These are phyloP conservation scores for Pichia manshurica DNA, from an alignment of 805 yeast genomes.

Conservation along the genomic window DNA sequence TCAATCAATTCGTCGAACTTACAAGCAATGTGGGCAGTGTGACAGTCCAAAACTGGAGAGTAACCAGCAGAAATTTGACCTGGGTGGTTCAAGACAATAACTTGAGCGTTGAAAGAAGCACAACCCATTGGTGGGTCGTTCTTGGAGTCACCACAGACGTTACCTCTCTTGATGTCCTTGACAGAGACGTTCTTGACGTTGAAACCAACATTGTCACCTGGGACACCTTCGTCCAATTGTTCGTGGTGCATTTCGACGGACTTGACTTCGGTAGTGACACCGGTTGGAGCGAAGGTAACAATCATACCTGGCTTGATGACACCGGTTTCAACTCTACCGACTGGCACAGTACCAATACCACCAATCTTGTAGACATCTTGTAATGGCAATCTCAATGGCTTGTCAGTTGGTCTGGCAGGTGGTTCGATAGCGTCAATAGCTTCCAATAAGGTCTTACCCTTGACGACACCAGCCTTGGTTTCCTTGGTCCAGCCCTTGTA, in stretches of 20 bases:
- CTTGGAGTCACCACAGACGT: constrained; percentile 88
- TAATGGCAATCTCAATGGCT: constrained; percentile 85
- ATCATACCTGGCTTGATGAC: constrained; percentile 87
- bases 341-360: constrained; percentile 89
- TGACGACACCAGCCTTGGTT: constrained; percentile 59
- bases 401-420: constrained; percentile 75
- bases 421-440: constrained; percentile 82
- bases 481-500: constrained; percentile 82
- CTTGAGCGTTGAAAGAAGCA: constrained; percentile 71
- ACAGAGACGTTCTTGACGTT: constrained; percentile 88
- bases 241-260: constrained; percentile 88
- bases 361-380: constrained; percentile 92
- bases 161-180: constrained; percentile 88
- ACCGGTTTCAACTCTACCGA: constrained; percentile 94
- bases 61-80: constrained; percentile 89
- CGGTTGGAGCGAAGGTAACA: constrained; percentile 63
- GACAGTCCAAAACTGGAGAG: constrained; percentile 88
- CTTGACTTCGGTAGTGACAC: constrained; percentile 85
- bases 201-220: constrained; percentile 91
- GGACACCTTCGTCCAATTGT: constrained; percentile 69
- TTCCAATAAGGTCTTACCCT: constrained; percentile 80
- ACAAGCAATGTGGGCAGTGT: constrained; percentile 92
- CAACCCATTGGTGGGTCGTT: constrained; percentile 80
- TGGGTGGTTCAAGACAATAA: constrained; percentile 84
- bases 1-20: constrained; percentile 74